Evolutionary conservation across 495 filamentous ascomycete species (phyloP), one percentile per base, ranked within the genome.

Genomic region (Delitschia confertaspora): DNA sequence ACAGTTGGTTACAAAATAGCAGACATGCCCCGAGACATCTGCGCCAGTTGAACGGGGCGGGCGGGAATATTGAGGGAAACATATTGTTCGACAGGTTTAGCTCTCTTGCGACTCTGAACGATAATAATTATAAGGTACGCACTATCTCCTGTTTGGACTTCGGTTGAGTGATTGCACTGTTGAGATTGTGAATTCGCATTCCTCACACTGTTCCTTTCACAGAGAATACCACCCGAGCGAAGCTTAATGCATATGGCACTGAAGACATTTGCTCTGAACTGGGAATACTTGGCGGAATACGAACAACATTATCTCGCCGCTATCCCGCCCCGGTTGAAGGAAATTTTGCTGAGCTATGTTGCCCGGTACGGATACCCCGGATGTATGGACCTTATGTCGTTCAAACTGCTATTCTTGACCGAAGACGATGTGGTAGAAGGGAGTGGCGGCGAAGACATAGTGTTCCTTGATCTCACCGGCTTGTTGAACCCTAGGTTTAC

Each of bases 231-330:
- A 3, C 30, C 24, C 8, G 5, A 7, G n/a, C 61, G 62, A 13
- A 76, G 74, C 43, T 63, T 89, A 4, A 53, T 77, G 17, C 75
- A 82, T 56, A 61, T 64, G 4, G 48, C 72, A 14, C 60, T 91
- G 18, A 73, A 74, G 46, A 60, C 58, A 5, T 73, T 91, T 56
- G 81, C 76, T 1, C 49, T 57, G n/a, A 72, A 83, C 38, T 93
- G 83, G 84, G 64, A 71, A 2, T 79, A 73, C 54, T 76, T 88
- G 55, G 40, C 73, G 11, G 65, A 72, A 14, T 85, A 82, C 52
- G 76, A 85, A 52, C 76, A 71, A 26, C 64, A 79, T 36, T 78
- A 82, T 49, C 63, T 91, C 3, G 71, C 75, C 2, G 65, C 74
- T 9, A 52, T 89, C 4, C 80, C 83, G 0, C 67, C 62, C 3